Evolutionary conservation across 805 yeast genomes (phyloP).

Genomic region (Diddensiella santjacobensis): DNA sequence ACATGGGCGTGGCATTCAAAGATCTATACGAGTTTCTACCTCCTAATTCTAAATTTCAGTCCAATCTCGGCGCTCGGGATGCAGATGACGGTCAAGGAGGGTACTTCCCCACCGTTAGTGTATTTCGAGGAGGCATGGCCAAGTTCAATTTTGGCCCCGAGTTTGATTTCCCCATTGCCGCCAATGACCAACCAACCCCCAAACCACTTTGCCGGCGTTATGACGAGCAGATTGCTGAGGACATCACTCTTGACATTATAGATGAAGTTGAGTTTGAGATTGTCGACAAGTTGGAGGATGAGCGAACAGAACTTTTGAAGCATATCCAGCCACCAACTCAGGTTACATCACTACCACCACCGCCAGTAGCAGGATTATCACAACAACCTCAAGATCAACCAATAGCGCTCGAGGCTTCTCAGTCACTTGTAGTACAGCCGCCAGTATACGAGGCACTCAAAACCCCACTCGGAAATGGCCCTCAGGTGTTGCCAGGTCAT

Average conservation of each 20-base stretch:
- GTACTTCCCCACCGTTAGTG: conserved; percentile 86
- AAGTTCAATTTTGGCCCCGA: conserved; percentile 65
- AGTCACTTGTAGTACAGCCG: too few relatives aligned
- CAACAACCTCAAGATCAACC: too few relatives aligned
- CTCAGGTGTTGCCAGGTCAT: background rate
- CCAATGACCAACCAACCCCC: conserved; percentile 29
- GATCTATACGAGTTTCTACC: conserved; percentile 75
- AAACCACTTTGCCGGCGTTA: conserved; percentile 58
- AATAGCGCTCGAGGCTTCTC: too few relatives aligned
- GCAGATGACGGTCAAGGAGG: conserved; percentile 82
- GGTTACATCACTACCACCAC: background rate
- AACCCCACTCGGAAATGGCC: background rate
- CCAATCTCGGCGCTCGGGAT: conserved; percentile 22
- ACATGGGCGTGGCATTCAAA: conserved; percentile 60
- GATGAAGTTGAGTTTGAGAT: conserved; percentile 67
- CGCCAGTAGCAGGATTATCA: background rate
- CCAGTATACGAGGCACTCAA: background rate
- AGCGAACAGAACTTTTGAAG: background rate
- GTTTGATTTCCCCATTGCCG: conserved; percentile 44
- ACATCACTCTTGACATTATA: conserved; percentile 73
- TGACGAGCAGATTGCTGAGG: conserved; percentile 70
- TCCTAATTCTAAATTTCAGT: conserved; percentile 53
- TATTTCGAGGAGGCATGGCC: conserved; percentile 74
- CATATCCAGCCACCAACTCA: background rate
- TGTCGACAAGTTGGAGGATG: conserved; percentile 15